Evolutionary conservation across 129 eudicot species (phyloP), one percentile per base, ranked within the genome.

Genomic region (Calendula officinalis): DNA sequence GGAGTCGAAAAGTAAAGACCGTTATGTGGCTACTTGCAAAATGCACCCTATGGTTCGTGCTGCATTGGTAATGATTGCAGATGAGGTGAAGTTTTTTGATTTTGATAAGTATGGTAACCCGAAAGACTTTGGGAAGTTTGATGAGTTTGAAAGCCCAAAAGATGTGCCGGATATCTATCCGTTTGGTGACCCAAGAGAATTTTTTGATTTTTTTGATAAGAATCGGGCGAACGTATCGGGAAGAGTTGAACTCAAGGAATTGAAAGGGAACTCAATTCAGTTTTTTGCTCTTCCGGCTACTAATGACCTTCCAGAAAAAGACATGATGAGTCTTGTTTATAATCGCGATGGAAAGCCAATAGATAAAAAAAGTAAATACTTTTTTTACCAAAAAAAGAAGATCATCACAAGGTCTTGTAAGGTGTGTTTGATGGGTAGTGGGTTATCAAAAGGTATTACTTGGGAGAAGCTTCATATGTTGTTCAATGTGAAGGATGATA

Each of bases 1-100:
- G 5, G 59, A 17, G 0, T 45, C 66, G 1, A 34, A 63, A 52
- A 64, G 70, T 22, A 47, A 38, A n/a, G 12, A 45, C 5, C 59
- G 56, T 27, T 7, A 71, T 22, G 79, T 75, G 22, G 76, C 71
- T n/a, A 52, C 42, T 36, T 83, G 83, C 82, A 83, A 64, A 67
- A 68, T 83, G 84, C 79, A 72, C 51, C 69, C 88, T 0, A 63
- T 78, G 71, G 70, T 75, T 43, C 84, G 77, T 33, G 69, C 78
- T 40, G 53, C 74, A 0, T 32, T 83, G 8, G 69, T 78, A 56
- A 70, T 60, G 67, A 41, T 82, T 12, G 79, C 84, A 0, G 70
- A 70, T 7, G 43, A 34, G 56, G 54, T 73, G 7, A 75, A 64
- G 12, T 70, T 79, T 64, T 75, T 83, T 38, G 84, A 83, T 72